Percentiles rank a stretch among this genome's conserved stretches.
phyloP scores from a whole-genome alignment of 306 rosid genomes.

The Cicer cuneatum region DNA sequence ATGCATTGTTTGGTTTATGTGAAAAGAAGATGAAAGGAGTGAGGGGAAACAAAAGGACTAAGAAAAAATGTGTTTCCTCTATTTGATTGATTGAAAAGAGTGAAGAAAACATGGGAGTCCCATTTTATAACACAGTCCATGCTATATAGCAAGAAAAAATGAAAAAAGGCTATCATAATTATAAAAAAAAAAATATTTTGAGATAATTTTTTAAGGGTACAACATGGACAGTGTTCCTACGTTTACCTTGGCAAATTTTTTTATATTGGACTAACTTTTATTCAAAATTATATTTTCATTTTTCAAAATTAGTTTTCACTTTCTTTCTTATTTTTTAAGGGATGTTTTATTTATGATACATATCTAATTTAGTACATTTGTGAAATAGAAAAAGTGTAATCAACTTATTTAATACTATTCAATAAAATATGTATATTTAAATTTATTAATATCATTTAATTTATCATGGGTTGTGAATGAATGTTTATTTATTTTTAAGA shows the following conservation, averaged over 20 bases:
- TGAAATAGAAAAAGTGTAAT: too few relatives aligned
- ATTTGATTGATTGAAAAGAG: not conserved
- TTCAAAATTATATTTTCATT: not conserved
- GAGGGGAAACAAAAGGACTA: not conserved
- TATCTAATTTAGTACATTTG: not conserved
- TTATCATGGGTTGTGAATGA: not conserved
- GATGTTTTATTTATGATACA: not conserved
- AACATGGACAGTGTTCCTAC: not conserved
- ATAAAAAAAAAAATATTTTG: not conserved
- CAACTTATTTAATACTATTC: too few relatives aligned
- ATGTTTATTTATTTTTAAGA: not conserved
- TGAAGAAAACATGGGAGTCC: too few relatives aligned
- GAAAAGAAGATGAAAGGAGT: not conserved
- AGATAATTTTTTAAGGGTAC: not conserved
- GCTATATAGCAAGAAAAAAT: not conserved
- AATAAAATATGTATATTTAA: too few relatives aligned
- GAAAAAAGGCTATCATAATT: too few relatives aligned
- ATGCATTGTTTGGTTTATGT: not conserved
- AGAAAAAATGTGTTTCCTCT: not conserved
- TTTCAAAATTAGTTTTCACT: not conserved
- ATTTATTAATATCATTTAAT: not conserved
- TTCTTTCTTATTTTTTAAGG: not conserved
- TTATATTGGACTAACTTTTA: not conserved
- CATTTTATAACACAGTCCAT: too few relatives aligned
- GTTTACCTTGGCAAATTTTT: not conserved